Evolutionary conservation across 305 asterid species (phyloP), one percentile per base, ranked within the genome.

Genomic region (Caryopteris hybrid): DNA sequence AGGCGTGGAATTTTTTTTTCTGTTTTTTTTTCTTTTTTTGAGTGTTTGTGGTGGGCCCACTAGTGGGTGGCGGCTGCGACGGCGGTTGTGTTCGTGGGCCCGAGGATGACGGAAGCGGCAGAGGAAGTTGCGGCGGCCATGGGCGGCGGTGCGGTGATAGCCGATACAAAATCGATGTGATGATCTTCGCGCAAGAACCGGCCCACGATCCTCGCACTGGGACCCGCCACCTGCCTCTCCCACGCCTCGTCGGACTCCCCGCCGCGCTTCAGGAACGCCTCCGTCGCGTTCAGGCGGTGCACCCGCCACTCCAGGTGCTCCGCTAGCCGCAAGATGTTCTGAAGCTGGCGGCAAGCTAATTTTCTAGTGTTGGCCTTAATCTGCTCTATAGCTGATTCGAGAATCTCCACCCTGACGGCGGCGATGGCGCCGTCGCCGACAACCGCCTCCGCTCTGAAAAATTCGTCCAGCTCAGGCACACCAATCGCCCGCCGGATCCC

Each of bases 401-500:
- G 82, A 22, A 81, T 53, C 54, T 21, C 63, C 2, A 23, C 71
- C 46, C 38, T 29, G 0, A 13, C 50, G 1, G 7, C 55, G 0
- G 2, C 71, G 4, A 23, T 66, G 16, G 52, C 86, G 9, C 38
- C 66, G 0, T 8, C 21, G 0, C 25, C 9, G n/a, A n/a, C n/a
- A n/a, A n/a, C n/a, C n/a, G n/a, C n/a, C 45, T 71, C 89, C n/a
- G 54, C 22, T 13, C 85, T 47, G 41, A 88, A 88, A 50, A 47
- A 81, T 42, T 58, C 73, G 22, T 88, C 81, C 78, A 88, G 22
- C 69, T 88, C 97, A 0, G 97, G 95, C 0, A 86, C 84, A 0
- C 97, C 97, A 0, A 90, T 90, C 0, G 97, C 91, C 0, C 87
- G 83, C 16, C 85, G 53, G 27, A 88, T 81, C 0, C 97, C 97